phyloP scores from a whole-genome alignment of 331 rosid species.

The Telfairia occidentalis region DNA sequence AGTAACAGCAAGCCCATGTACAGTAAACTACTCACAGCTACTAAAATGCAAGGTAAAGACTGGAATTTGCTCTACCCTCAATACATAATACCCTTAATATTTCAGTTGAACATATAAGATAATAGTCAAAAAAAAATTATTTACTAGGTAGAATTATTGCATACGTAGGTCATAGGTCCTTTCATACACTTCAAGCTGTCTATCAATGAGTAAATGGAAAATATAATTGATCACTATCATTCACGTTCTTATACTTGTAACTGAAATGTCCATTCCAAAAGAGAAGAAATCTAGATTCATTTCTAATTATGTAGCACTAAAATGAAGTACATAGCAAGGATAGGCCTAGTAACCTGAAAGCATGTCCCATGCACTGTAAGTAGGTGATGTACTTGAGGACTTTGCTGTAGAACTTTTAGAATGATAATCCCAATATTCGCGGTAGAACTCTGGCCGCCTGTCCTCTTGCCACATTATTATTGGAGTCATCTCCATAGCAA shows the following conservation, averaged over 20 bases:
- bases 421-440: constrained; percentile 54
- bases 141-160: neutral
- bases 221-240: neutral
- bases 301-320: neutral
- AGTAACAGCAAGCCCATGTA: neutral
- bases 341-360: constrained; percentile 55
- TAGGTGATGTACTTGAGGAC: constrained; percentile 34
- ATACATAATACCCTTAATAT: neutral
- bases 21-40: neutral
- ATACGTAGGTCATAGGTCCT: neutral
- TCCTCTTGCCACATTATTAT: constrained; percentile 74
- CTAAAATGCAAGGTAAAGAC: neutral
- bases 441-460: constrained; percentile 47
- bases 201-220: neutral
- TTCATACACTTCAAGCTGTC: neutral
- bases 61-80: neutral
- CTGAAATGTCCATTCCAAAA: neutral
- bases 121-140: neutral
- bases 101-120: neutral
- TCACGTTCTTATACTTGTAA: neutral
- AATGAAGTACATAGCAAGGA: neutral
- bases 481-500: constrained; percentile 91
- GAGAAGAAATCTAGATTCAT: neutral
- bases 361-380: constrained; percentile 59
- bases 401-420: constrained; percentile 45